Percentiles rank a stretch among this genome's conserved stretches.
phyloP scores from a whole-genome alignment of 352 stramenopile genomes.

The Pilasporangium apinafurcum region DNA sequence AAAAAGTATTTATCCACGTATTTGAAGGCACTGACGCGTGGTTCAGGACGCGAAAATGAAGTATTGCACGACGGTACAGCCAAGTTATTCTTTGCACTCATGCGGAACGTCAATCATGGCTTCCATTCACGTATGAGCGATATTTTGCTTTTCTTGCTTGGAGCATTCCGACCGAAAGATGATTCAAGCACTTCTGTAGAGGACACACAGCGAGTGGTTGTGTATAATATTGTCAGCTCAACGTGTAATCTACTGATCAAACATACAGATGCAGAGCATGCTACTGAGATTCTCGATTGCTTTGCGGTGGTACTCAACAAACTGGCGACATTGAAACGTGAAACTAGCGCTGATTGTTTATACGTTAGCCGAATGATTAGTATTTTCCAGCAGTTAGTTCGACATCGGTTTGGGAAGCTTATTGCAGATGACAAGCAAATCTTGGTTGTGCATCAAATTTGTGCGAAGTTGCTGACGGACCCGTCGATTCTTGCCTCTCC shows the following conservation, averaged over 20 bases:
- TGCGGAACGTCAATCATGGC: constrained; percentile 79
- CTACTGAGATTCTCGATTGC: constrained; percentile 61
- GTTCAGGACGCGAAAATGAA: constrained; percentile 47
- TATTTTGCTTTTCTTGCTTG: constrained; percentile 65
- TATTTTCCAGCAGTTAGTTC: constrained; percentile 47
- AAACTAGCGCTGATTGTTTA: constrained; percentile 36
- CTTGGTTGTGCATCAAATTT: constrained; percentile 34
- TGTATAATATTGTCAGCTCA: constrained; percentile 65
- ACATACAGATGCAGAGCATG: constrained; percentile 65
- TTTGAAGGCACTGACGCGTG: constrained; percentile 67
- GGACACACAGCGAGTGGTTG: constrained; percentile 15
- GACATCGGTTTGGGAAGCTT: constrained; percentile 49
- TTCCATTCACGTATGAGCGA: constrained; percentile 86
- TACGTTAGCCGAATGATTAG: constrained; percentile 66
- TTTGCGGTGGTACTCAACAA: constrained; percentile 54
- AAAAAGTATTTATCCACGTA: constrained; percentile 76
- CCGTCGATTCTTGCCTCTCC: constrained; percentile 35
- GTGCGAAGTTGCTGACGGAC: constrained; percentile 26
- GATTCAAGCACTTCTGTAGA: constrained; percentile 6
- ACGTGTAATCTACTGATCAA: constrained; percentile 71
- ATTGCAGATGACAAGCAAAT: constrained; percentile 26
- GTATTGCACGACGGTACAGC: constrained; percentile 79
- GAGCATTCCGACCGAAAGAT: constrained; percentile 58
- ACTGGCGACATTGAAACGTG: constrained; percentile 19
- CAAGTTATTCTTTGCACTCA: constrained; percentile 78